These are phyloP conservation scores for Lachnellula willkommii DNA, from an alignment of 2,329 filamentous ascomycete species.

Conservation along the genomic window DNA sequence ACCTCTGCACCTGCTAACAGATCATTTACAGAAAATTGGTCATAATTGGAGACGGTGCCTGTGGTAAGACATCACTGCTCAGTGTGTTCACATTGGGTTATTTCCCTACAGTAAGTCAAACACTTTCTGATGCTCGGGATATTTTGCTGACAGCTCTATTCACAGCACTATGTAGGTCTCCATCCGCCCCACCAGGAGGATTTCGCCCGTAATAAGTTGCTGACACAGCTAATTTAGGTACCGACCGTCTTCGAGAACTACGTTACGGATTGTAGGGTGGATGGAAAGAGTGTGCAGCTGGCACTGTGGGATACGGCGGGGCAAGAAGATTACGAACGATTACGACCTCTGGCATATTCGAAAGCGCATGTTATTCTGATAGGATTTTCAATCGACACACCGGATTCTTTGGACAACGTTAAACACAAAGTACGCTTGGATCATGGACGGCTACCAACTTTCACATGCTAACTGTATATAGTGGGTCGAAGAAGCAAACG, in stretches of 20 bases:
- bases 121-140: slow-evolving; percentile 18
- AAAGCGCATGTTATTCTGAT: slow-evolving; percentile 97
- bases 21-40: slow-evolving; percentile 70
- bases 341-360: slow-evolving; percentile 90
- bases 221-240: slow-evolving; percentile 58
- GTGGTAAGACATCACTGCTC: slow-evolving; percentile 94
- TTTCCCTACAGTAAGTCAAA: slow-evolving; percentile 80
- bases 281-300: slow-evolving; percentile 97
- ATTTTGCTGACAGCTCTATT: slow-evolving; percentile 23
- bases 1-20: background rate
- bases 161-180: slow-evolving; percentile 45
- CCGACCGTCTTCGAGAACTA: slow-evolving; percentile 99
- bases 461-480: slow-evolving; percentile 34
- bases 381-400: slow-evolving; percentile 90
- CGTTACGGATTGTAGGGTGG: slow-evolving; percentile 95
- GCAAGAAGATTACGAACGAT: slow-evolving; percentile 95
- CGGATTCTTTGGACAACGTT: slow-evolving; percentile 95
- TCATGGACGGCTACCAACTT: background rate
- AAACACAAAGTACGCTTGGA: slow-evolving; percentile 73
- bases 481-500: slow-evolving; percentile 96
- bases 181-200: background rate
- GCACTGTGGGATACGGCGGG: slow-evolving; percentile 99
- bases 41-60: slow-evolving; percentile 95
- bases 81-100: slow-evolving; percentile 98
- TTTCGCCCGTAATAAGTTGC: background rate